Conservation (phyloP, 371 early-diverging fungal species). For the Mortierella sp. region DNA sequence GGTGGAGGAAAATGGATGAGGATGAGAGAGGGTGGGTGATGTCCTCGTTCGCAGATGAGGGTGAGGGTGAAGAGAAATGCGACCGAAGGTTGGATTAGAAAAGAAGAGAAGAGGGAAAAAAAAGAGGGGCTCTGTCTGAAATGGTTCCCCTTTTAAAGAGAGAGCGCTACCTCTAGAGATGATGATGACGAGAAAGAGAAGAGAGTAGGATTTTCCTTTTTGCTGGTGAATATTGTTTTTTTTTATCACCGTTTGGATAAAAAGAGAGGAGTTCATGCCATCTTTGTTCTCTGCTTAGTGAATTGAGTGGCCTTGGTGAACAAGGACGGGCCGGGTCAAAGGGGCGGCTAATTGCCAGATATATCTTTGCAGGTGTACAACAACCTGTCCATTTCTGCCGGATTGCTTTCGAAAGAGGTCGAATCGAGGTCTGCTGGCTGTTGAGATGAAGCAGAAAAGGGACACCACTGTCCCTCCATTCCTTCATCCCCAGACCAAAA, state of each 20-base stretch:
- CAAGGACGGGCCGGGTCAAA: not conserved
- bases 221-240: not conserved
- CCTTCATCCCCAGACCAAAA: not conserved
- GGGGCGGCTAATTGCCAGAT: not conserved
- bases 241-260: conserved; percentile 6
- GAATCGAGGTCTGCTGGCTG: not conserved
- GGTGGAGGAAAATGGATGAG: not conserved
- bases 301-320: not conserved
- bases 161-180: not conserved
- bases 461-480: not conserved
- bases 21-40: not conserved
- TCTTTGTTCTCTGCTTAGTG: not conserved
- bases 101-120: too few species aligned
- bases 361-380: not conserved
- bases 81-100: conserved; percentile 1
- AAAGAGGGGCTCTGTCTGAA: not conserved
- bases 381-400: not conserved
- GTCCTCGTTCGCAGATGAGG: not conserved
- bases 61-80: not conserved
- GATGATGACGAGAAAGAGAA: not conserved
- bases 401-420: not conserved
- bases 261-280: not conserved
- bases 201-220: not conserved
- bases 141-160: not conserved
- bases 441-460: not conserved